These are phyloP conservation scores for Pogostemon cablin DNA, from an alignment of 257 asterid genomes.

Conservation along the genomic window DNA sequence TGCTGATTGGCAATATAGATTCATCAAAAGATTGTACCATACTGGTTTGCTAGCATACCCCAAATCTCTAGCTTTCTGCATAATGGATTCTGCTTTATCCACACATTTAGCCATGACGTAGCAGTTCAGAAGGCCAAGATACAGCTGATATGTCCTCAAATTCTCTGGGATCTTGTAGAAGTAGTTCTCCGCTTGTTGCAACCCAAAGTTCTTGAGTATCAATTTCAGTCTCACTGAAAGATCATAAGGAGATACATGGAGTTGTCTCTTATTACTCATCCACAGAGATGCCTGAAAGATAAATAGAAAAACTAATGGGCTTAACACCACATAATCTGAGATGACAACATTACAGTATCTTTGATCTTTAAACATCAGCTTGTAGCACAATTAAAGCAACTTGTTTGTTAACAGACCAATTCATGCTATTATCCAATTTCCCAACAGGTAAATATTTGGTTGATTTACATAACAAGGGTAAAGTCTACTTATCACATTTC, in stretches of 20 bases:
- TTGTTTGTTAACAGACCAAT: not conserved
- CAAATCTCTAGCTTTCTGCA: constrained; percentile 61
- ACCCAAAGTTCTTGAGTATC: constrained; percentile 51
- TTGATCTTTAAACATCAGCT: not conserved
- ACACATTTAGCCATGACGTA: constrained; percentile 49
- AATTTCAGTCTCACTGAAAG: constrained; percentile 51
- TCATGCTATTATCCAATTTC: not conserved
- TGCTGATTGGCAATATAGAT: constrained; percentile 48
- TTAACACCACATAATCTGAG: constrained; percentile 14
- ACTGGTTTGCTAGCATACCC: constrained; percentile 52
- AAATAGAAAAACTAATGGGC: not conserved
- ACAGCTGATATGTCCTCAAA: constrained; percentile 36
- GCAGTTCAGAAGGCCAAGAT: constrained; percentile 71
- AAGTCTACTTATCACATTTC: not conserved
- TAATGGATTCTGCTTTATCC: constrained; percentile 64
- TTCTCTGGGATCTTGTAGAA: constrained; percentile 45
- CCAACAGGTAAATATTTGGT: not conserved
- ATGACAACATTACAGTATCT: not conserved
- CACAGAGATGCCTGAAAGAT: constrained; percentile 63
- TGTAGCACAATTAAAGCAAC: not conserved
- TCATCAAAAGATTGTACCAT: constrained; percentile 72
- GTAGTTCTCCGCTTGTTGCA: constrained; percentile 60
- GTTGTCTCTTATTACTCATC: constrained; percentile 62
- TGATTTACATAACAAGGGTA: not conserved
- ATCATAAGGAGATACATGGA: constrained; percentile 41